These are phyloP conservation scores for Neohortaea acidophila DNA, from an alignment of 495 filamentous ascomycete genomes.

Conservation along the genomic window DNA sequence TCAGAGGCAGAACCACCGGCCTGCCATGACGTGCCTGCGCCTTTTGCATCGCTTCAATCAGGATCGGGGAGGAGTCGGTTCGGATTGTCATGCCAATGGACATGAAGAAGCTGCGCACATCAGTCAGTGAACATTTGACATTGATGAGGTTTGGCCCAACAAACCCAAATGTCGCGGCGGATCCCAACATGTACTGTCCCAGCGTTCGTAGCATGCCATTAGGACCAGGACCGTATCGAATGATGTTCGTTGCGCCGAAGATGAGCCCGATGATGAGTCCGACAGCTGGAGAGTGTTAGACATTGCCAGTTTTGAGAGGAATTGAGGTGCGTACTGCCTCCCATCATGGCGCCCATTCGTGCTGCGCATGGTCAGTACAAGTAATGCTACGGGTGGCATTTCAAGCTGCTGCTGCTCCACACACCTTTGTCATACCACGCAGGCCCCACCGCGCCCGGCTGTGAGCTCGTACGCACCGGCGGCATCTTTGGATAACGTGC, in stretches of 20 bases:
- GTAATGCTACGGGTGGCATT: neutral
- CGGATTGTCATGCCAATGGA: slow-evolving; percentile 92
- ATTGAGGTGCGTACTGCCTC: slow-evolving; percentile 57
- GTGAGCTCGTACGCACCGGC: slow-evolving; percentile 50
- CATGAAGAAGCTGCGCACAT: slow-evolving; percentile 76
- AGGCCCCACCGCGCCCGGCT: slow-evolving; percentile 39
- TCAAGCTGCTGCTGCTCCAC: slow-evolving; percentile 19
- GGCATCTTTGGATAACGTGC: slow-evolving; percentile 41
- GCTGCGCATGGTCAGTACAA: slow-evolving; percentile 38
- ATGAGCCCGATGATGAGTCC: slow-evolving; percentile 96
- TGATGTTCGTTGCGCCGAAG: slow-evolving; percentile 85
- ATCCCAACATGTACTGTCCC: slow-evolving; percentile 95
- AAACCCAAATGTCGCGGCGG: slow-evolving; percentile 91
- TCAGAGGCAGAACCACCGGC: slow-evolving; percentile 46
- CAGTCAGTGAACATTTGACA: neutral
- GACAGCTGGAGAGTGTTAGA: slow-evolving; percentile 46
- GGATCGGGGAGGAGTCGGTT: slow-evolving; percentile 55
- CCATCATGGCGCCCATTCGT: slow-evolving; percentile 98
- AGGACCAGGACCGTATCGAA: slow-evolving; percentile 81
- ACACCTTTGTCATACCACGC: slow-evolving; percentile 87
- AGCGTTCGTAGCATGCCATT: slow-evolving; percentile 87
- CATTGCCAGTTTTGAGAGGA: slow-evolving; percentile 4
- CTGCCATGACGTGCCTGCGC: slow-evolving; percentile 33
- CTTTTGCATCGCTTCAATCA: slow-evolving; percentile 45
- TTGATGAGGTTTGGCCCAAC: slow-evolving; percentile 14